Base-by-base conservation (phyloP, 2,329 filamentous ascomycete genomes). In the Polytolypa hystricis region DNA sequence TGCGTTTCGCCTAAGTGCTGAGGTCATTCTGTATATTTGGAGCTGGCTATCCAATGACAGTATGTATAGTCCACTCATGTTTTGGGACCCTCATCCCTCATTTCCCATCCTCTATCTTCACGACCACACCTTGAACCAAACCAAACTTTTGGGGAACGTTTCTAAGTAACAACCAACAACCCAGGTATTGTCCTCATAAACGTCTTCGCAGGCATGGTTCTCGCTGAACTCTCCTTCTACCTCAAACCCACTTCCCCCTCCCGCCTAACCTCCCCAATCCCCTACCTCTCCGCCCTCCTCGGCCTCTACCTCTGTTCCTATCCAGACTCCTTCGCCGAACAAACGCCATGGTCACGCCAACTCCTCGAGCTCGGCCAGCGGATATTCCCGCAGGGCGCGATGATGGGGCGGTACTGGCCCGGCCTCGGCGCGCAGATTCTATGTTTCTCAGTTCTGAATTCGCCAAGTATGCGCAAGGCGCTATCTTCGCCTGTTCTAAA, bases 141-240 rank as follows among this genome's bases (percentile, higher is more conserved):
- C n/a, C n/a, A n/a, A n/a, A n/a, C n/a, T n/a, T n/a, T n/a, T n/a
- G n/a, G n/a, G n/a, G n/a, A n/a, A n/a, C n/a, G n/a, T n/a, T n/a
- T n/a, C n/a, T n/a, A n/a, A n/a, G n/a, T n/a, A n/a, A n/a, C n/a
- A n/a, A n/a, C n/a, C n/a, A n/a, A n/a, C 10, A 7, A 17, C 16
- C 5, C 32, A 67, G 63, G 61, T 19, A 57, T 57, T 23, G 73
- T 72, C 41, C 68, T 70, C 33, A 69, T 73, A 56, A 75, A 75
- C 52, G 71, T 77, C 50, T 73, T 76, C 54, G 70, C 70, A 40
- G 76, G 76, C 42, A 73, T 74, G 47, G 71, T 79, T 49, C 62
- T 80, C 19, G 70, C 73, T 20, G 75, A 79, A 47, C 48, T 78
- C 28, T 56, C 64, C 1, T 66, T 69, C 44, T 64, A 62, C 33